phyloP scores from a whole-genome alignment of 306 rosid genomes.

The Rosa chinensis region DNA sequence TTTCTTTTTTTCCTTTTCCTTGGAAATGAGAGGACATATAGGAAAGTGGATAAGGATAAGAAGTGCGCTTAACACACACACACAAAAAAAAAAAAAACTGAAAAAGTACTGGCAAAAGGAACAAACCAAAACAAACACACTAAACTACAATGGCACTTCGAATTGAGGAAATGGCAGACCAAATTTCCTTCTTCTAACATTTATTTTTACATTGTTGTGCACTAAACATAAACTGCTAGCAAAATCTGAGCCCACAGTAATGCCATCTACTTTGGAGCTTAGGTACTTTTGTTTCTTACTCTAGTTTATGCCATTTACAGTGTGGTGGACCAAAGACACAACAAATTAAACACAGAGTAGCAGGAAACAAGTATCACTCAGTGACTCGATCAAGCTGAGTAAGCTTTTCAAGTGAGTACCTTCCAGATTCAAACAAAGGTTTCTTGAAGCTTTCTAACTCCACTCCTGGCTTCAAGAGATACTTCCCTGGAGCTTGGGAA shows the following conservation, averaged over 20 bases:
- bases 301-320: not conserved
- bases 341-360: not conserved
- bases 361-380: not conserved
- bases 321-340: not conserved
- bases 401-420: slow-evolving; percentile 49
- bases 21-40: not conserved
- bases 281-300: slow-evolving; percentile 2
- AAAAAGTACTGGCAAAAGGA: not conserved
- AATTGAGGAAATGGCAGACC: not conserved
- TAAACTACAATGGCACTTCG: not conserved
- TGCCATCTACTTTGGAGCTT: not conserved
- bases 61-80: not conserved
- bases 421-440: slow-evolving; percentile 67
- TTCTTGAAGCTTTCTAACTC: slow-evolving; percentile 67
- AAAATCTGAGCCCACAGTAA: not conserved
- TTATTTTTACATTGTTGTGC: not conserved
- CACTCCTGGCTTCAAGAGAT: slow-evolving; percentile 59
- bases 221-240: slow-evolving; percentile 1
- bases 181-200: not conserved
- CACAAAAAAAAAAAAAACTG: no score
- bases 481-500: slow-evolving; percentile 76
- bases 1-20: not conserved
- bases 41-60: not conserved
- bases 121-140: not conserved
- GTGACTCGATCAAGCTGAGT: slow-evolving; percentile 13